Conservation (phyloP, 306 rosid species). For the Alnus rubra region DNA sequence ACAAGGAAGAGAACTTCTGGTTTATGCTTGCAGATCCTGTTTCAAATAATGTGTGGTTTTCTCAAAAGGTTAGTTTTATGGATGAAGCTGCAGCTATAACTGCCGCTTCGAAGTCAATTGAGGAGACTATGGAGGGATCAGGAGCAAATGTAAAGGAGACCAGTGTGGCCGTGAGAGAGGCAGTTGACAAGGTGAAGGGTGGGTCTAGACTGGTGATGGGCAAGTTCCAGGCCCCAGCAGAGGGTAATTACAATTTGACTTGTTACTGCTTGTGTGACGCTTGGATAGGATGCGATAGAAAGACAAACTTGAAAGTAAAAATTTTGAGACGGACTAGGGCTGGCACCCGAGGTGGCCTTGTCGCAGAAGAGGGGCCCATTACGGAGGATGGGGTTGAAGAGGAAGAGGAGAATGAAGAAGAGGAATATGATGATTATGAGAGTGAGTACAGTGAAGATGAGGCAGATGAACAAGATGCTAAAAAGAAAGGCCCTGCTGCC, state of each 20-base stretch:
- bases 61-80: conserved; percentile 92
- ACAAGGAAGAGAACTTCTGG: conserved; percentile 92
- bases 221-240: conserved; percentile 88
- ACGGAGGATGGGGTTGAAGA: conserved; percentile 59
- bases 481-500: conserved; percentile 44
- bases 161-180: conserved; percentile 65
- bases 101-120: conserved; percentile 86
- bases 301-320: conserved; percentile 67
- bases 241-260: conserved; percentile 86
- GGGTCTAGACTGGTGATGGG: conserved; percentile 83
- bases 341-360: conserved; percentile 58
- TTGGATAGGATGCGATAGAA: conserved; percentile 92
- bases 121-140: conserved; percentile 87
- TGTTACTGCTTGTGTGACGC: conserved; percentile 85
- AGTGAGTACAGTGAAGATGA: conserved; percentile 67
- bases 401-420: conserved; percentile 63
- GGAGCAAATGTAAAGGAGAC: conserved; percentile 81
- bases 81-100: conserved; percentile 87
- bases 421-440: conserved; percentile 65
- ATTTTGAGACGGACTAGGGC: conserved; percentile 92
- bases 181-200: conserved; percentile 80
- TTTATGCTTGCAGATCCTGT: conserved; percentile 78
- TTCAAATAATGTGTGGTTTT: conserved; percentile 84
- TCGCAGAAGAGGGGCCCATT: conserved; percentile 37
- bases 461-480: conserved; percentile 41